phyloP scores from a whole-genome alignment of 2,329 filamentous ascomycete species.

The Chlorencoelia australis region DNA sequence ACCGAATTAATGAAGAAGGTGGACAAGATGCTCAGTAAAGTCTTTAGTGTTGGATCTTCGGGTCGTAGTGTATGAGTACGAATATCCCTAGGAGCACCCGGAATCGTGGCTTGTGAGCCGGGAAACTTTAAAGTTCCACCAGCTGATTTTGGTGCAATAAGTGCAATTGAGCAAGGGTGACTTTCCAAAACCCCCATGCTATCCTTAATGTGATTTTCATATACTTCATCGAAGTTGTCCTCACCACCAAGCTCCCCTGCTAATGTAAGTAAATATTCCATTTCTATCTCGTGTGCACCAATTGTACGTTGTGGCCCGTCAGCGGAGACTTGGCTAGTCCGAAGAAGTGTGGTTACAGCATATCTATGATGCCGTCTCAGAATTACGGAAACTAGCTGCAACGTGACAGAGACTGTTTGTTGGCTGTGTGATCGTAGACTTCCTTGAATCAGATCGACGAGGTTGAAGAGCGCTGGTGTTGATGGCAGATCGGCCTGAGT shows the following conservation, averaged over 20 bases:
- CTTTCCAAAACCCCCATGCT: conserved; percentile 58
- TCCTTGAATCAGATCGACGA: conserved; percentile 81
- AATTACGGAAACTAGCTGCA: conserved; percentile 80
- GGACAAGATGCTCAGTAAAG: conserved; percentile 60
- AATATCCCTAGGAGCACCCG: conserved; percentile 51
- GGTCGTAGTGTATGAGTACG: conserved; percentile 50
- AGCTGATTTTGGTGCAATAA: conserved; percentile 52
- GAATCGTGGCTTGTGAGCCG: conserved; percentile 43
- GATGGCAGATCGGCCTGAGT: conserved; percentile 61
- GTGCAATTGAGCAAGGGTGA: conserved; percentile 60
- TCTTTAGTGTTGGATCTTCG: conserved; percentile 53
- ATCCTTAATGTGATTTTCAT: conserved; percentile 63
- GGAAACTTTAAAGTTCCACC: conserved; percentile 47
- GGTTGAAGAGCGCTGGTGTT: conserved; percentile 82
- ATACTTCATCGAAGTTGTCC: conserved; percentile 61
- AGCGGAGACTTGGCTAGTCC: conserved; percentile 49
- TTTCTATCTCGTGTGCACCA: conserved; percentile 65
- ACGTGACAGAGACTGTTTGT: conserved; percentile 80
- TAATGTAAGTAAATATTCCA: conserved; percentile 60
- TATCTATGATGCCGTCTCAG: conserved; percentile 82
- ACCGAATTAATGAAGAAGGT: conserved; percentile 85
- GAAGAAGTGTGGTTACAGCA: conserved; percentile 66
- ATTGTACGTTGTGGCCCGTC: conserved; percentile 51
- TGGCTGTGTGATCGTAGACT: conserved; percentile 76
- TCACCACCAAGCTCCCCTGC: conserved; percentile 60